Conservation (phyloP, 208 protist genomes). For the Plasmodiophora brassicae region DNA sequence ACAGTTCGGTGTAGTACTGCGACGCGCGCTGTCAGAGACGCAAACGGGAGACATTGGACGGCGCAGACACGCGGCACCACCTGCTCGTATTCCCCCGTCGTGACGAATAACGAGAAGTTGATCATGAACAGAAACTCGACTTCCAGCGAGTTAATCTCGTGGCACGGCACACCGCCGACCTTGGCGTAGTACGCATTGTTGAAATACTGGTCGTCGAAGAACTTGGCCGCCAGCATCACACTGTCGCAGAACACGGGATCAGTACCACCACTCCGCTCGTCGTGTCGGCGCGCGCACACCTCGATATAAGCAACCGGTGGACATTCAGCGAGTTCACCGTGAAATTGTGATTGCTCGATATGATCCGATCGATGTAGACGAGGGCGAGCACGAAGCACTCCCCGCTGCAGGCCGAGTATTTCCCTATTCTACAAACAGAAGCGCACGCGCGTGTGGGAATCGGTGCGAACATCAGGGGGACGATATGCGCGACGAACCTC, state of each 20-base stretch:
- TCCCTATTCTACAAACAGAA: slow-evolving; percentile 12
- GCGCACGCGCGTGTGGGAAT: neutral
- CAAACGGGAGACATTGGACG: neutral
- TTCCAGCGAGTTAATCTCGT: slow-evolving; percentile 64
- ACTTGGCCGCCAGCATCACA: slow-evolving; percentile 62
- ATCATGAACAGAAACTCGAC: slow-evolving; percentile 61
- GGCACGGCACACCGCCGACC: slow-evolving; percentile 61
- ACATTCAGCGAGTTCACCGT: slow-evolving; percentile 57
- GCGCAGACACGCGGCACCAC: neutral
- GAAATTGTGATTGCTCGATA: slow-evolving; percentile 46
- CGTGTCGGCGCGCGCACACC: neutral
- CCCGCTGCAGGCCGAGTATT: slow-evolving; percentile 55
- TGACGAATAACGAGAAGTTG: slow-evolving; percentile 50
- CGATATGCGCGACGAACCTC: slow-evolving; percentile 38
- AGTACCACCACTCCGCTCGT: neutral
- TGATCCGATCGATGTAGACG: slow-evolving; percentile 62
- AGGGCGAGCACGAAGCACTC: slow-evolving; percentile 61
- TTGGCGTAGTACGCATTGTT: slow-evolving; percentile 67
- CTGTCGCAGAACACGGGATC: neutral
- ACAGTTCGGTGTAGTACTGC: slow-evolving; percentile 39
- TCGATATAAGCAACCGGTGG: slow-evolving; percentile 61
- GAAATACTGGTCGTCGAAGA: slow-evolving; percentile 66
- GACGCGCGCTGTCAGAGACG: neutral
- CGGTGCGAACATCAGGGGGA: neutral
- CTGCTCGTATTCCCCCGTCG: slow-evolving; percentile 35